Percentiles rank a stretch among this genome's conserved stretches.
Evolutionary conservation across 176 grass and related monocot species (phyloP).

Genomic region (Pontederia crassipes): DNA sequence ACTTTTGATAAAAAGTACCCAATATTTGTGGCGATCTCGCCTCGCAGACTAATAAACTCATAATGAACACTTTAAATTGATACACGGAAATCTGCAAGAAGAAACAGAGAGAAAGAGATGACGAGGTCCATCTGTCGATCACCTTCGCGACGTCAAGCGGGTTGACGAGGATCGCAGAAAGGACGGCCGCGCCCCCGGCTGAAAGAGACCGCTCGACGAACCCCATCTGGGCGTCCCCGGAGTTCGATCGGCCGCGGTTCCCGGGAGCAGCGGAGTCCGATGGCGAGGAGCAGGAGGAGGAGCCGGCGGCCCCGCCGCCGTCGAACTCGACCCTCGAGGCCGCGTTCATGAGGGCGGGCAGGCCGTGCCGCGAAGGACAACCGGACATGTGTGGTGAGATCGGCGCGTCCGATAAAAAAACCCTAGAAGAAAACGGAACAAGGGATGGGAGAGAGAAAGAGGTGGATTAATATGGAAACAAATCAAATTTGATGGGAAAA

Average conservation of each 20-base stretch:
- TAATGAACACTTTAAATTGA: neutral
- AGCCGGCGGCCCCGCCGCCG: constrained; percentile 8
- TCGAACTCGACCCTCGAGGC: constrained; percentile 69
- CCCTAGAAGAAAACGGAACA: constrained; percentile 5
- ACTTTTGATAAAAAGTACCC: neutral
- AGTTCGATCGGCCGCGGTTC: neutral
- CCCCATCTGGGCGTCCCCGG: constrained; percentile 21
- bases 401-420: constrained; percentile 28
- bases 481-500: too few relatives aligned
- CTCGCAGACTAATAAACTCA: neutral
- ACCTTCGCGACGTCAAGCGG: constrained; percentile 97
- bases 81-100: neutral
- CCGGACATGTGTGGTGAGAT: too few relatives aligned
- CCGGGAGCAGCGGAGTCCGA: neutral
- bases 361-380: constrained; percentile 27
- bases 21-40: neutral
- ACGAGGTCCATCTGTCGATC: neutral
- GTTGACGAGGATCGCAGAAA: constrained; percentile 80
- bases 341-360: constrained; percentile 70
- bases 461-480: neutral
- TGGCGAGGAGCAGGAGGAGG: constrained; percentile 8
- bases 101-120: neutral
- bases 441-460: neutral
- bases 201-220: constrained; percentile 59
- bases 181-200: constrained; percentile 68